These are phyloP conservation scores for Hypomontagnella submonticulosa DNA, from an alignment of 495 filamentous ascomycete species.

Conservation along the genomic window DNA sequence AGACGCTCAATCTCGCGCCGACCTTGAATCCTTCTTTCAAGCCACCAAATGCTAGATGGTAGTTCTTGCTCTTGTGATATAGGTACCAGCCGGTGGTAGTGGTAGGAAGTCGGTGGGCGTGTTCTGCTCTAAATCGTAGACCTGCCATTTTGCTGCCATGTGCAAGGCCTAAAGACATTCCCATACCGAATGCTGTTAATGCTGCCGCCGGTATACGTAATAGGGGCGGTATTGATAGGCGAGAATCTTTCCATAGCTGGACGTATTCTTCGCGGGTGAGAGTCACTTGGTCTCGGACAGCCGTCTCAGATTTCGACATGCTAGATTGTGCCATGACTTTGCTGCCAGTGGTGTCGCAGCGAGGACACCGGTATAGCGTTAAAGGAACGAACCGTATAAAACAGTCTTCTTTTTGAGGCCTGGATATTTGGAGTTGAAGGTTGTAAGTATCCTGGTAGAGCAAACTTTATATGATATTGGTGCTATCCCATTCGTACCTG, in stretches of 20 bases:
- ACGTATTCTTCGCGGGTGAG: slow-evolving; percentile 44
- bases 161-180: slow-evolving; percentile 73
- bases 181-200: slow-evolving; percentile 68
- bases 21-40: slow-evolving; percentile 79
- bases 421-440: too few relatives aligned
- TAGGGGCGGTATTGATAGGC: slow-evolving; percentile 68
- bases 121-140: slow-evolving; percentile 90
- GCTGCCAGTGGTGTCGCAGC: neutral
- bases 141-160: slow-evolving; percentile 78
- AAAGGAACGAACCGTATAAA: neutral
- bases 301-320: slow-evolving; percentile 22
- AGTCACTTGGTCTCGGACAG: slow-evolving; percentile 23
- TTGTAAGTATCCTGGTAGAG: too few relatives aligned
- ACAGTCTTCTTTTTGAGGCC: too few relatives aligned
- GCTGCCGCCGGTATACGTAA: slow-evolving; percentile 72
- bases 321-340: slow-evolving; percentile 16
- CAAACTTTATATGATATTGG: too few relatives aligned
- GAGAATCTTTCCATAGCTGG: slow-evolving; percentile 56
- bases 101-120: slow-evolving; percentile 88
- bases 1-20: slow-evolving; percentile 73
- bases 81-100: slow-evolving; percentile 91
- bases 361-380: too few relatives aligned
- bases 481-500: neutral
- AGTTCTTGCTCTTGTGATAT: slow-evolving; percentile 98
- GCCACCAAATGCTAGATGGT: slow-evolving; percentile 78